Evolutionary conservation across 2,329 filamentous ascomycete species (phyloP).

Genomic region (Didymella pomorum): DNA sequence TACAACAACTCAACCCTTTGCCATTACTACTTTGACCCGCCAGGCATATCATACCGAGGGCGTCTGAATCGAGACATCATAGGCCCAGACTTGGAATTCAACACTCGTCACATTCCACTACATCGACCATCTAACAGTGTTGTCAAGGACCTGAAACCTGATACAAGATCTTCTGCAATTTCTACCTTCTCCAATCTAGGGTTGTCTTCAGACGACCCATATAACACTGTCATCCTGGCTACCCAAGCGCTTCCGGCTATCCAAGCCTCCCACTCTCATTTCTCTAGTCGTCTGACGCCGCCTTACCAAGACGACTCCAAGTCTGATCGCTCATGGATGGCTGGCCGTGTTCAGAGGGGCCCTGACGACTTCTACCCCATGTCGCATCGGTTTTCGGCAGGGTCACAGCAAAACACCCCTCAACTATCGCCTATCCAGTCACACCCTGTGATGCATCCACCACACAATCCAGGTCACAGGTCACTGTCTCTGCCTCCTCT

Average conservation of each 20-base stretch:
- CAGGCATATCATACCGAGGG: conserved; percentile 5
- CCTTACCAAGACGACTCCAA: conserved; percentile 44
- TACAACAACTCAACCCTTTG: not conserved
- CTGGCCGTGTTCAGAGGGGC: conserved; percentile 39
- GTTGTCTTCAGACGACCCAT: conserved; percentile 21
- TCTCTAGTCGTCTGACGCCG: conserved; percentile 44
- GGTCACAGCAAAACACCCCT: conserved; percentile 38
- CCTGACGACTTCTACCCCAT: conserved; percentile 44
- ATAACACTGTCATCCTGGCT: conserved; percentile 47
- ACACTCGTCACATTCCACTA: conserved; percentile 12
- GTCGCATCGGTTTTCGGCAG: conserved; percentile 40
- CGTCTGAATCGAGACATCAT: conserved; percentile 6
- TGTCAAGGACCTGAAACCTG: conserved; percentile 1
- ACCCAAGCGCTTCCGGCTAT: conserved; percentile 49
- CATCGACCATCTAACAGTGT: not conserved
- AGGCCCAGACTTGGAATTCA: conserved; percentile 5
- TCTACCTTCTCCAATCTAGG: conserved; percentile 9
- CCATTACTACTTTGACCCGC: not conserved
- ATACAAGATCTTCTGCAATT: conserved; percentile 1
- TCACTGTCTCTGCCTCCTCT: conserved; percentile 46
- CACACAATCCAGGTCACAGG: conserved; percentile 27
- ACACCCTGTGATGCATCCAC: conserved; percentile 39
- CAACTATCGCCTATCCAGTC: conserved; percentile 40
- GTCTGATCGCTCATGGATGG: conserved; percentile 48
- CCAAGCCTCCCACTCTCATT: conserved; percentile 45